Base-by-base conservation (phyloP, 805 yeast genomes). In the Nakazawaea populi region DNA sequence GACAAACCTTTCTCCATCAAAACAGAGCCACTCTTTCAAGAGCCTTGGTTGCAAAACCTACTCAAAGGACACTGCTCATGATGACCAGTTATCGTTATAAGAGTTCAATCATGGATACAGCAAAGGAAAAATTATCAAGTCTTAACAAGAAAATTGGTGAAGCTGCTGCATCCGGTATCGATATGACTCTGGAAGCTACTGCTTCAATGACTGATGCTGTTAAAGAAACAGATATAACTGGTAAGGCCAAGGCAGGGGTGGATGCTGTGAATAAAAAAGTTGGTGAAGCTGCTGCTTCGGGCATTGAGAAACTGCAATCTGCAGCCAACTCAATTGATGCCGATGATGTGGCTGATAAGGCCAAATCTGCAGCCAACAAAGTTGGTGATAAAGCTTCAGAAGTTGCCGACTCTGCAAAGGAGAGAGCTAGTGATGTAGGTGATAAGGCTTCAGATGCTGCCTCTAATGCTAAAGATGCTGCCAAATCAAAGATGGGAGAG, bases 101-200 rank as follows among this genome's bases (percentile, higher is more conserved):
- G 24, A 31, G 30, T 12, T 28, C 47, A 7, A 41, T 51, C 32
- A 54, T 56, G 14, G 61, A 60, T 14, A 48, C 56, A 42, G 58
- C 64, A 39, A 59, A 60, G 49, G 66, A 61, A 35, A 56, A 55
- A 6, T 52, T 61, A 42, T 46, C 58, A 4, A 46, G 49, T 18
- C 49, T 62, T 51, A 59, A 58, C 42, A 12, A 55, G 52, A 71
- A 69, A 57, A 68, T 71, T n/a, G 76, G 76, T 7, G 64, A 72
- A 53, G 66, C 64, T 7, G 62, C 69, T 14, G 76, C 75, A n/a
- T 64, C 62, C 24, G 72, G 74, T 1, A 59, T 72, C 51, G 73
- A 72, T 37, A 66, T 62, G 41, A 71, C 73, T 12, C 14, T 10
- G 24, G 73, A 61, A 55, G 53, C 47, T 3, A 46, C 49, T 9